These are phyloP conservation scores for Schoenoplectus tabernaemontani DNA, from an alignment of 202 grass and related monocot genomes.

Conservation along the genomic window DNA sequence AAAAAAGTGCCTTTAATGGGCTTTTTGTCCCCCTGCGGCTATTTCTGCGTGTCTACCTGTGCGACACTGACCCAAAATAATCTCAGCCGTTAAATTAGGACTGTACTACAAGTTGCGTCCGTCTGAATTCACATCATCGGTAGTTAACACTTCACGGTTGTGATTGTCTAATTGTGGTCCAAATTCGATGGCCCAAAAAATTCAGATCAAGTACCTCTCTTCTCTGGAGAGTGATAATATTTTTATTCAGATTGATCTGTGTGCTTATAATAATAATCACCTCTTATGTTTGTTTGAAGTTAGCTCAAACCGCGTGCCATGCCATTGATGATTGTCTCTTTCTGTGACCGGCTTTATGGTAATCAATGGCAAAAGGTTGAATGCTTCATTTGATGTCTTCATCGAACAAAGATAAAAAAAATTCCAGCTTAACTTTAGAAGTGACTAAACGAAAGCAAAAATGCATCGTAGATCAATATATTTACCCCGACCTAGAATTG, in stretches of 20 bases:
- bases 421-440: not conserved
- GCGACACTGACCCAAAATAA: not conserved
- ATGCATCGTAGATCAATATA: not conserved
- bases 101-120: no score
- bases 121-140: no score
- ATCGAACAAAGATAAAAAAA: not conserved
- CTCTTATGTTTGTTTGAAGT: not conserved
- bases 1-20: no score
- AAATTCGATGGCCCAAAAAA: no score
- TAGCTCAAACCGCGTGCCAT: not conserved
- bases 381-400: no score
- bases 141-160: no score
- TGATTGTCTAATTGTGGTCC: no score
- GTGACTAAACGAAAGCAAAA: not conserved
- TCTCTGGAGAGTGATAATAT: constrained; percentile 42
- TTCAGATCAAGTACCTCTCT: no score
- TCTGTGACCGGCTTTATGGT: not conserved
- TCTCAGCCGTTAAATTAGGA: no score
- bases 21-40: not conserved
- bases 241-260: not conserved
- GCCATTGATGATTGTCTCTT: not conserved
- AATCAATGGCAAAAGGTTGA: no score
- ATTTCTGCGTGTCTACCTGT: not conserved
- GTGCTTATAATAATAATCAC: not conserved
- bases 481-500: no score